Evolutionary conservation across 2,329 filamentous ascomycete species (phyloP).

Genomic region (Cladorrhinum sp.): DNA sequence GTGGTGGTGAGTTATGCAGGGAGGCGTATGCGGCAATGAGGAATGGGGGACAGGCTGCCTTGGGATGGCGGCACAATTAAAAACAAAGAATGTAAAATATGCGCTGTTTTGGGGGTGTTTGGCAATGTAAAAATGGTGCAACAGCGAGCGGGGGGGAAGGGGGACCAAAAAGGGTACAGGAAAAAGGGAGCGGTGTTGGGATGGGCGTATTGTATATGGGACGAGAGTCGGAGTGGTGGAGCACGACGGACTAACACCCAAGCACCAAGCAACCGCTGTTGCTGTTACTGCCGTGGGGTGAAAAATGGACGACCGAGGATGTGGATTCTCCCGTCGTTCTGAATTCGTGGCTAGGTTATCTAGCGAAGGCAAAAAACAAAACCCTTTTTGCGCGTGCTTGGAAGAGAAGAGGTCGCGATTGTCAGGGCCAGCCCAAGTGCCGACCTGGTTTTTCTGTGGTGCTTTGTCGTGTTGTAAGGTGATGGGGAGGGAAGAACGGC

Average conservation of each 20-base stretch:
- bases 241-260: conserved; percentile 7
- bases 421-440: conserved; percentile 27
- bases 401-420: conserved; percentile 16
- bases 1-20: conserved; percentile 16
- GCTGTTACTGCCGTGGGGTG: conserved; percentile 15
- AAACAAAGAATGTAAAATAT: conserved; percentile 12
- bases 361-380: conserved; percentile 7
- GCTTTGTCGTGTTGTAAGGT: conserved; percentile 20
- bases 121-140: conserved; percentile 12
- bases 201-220: conserved; percentile 21
- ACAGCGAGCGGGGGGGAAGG: conserved; percentile 20
- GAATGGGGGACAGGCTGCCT: conserved; percentile 16
- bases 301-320: conserved; percentile 1
- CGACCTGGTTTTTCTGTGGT: conserved; percentile 19
- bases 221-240: conserved; percentile 24
- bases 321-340: background rate
- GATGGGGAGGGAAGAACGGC: conserved; percentile 23
- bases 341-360: background rate
- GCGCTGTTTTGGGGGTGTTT: conserved; percentile 10
- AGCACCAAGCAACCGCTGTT: conserved; percentile 22
- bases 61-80: conserved; percentile 14
- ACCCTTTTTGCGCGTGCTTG: conserved; percentile 13
- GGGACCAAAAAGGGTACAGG: conserved; percentile 11
- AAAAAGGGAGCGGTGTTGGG: conserved; percentile 7
- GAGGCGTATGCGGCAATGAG: conserved; percentile 19